phyloP scores from a whole-genome alignment of 192 early-diverging fungal genomes.

The Podila epicladia region DNA sequence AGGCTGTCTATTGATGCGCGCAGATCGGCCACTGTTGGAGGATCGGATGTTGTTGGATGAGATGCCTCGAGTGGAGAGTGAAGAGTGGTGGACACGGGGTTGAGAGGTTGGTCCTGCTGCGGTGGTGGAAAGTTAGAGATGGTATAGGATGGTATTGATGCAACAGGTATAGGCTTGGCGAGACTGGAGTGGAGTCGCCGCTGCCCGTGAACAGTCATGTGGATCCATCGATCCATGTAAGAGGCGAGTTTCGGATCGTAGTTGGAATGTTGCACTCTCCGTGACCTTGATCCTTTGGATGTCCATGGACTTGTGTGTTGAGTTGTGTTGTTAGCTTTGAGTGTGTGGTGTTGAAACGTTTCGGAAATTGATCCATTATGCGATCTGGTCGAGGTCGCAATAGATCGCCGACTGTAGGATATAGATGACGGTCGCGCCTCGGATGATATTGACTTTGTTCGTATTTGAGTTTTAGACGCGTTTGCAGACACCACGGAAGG shows the following conservation, averaged over 20 bases:
- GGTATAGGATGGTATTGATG: constrained; percentile 9
- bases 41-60: not conserved
- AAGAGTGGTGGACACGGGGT: too few relatives aligned
- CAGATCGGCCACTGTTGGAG: not conserved
- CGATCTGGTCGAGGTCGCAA: not conserved
- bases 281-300: not conserved
- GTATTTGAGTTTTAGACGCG: not conserved
- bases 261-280: not conserved
- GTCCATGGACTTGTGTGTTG: not conserved
- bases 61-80: too few relatives aligned
- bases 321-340: not conserved
- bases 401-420: not conserved
- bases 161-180: constrained; percentile 10
- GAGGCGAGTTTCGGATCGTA: constrained; percentile 35
- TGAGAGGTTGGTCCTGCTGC: too few relatives aligned
- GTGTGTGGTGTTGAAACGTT: too few relatives aligned
- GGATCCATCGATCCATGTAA: constrained; percentile 44
- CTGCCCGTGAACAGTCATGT: constrained; percentile 14
- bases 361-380: not conserved
- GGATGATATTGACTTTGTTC: not conserved
- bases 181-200: constrained; percentile 21
- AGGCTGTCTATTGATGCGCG: not conserved
- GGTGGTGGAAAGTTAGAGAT: constrained; percentile 1
- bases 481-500: constrained; percentile 6
- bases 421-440: not conserved